Evolutionary conservation across 2,329 filamentous ascomycete species (phyloP).

Genomic region (Alternaria ventricosa): DNA sequence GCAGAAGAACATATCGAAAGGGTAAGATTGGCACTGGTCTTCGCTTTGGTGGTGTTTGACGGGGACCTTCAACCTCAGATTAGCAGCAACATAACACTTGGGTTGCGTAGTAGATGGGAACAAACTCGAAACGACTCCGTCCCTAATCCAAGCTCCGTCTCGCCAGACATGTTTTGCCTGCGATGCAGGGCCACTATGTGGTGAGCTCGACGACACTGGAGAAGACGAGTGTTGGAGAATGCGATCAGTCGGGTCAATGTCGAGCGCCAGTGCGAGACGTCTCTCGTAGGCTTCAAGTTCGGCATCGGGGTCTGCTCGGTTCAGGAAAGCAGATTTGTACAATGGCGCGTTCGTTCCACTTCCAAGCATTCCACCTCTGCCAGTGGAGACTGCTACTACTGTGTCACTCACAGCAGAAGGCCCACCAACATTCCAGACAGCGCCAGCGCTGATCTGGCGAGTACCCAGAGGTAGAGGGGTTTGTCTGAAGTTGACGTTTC

Average conservation of each 20-base stretch:
- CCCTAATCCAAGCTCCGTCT: slow-evolving; percentile 51
- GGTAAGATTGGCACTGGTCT: slow-evolving; percentile 70
- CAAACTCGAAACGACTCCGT: slow-evolving; percentile 43
- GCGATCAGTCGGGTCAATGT: slow-evolving; percentile 73
- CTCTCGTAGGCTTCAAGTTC: slow-evolving; percentile 73
- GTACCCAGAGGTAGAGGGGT: slow-evolving; percentile 23
- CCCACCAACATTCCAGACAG: slow-evolving; percentile 81
- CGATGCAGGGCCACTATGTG: background rate
- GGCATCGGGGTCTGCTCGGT: slow-evolving; percentile 60
- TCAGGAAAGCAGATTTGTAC: slow-evolving; percentile 64
- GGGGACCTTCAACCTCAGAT: slow-evolving; percentile 25
- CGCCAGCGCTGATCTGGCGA: slow-evolving; percentile 67
- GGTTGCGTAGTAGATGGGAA: slow-evolving; percentile 14
- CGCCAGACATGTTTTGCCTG: slow-evolving; percentile 45
- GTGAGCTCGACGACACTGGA: slow-evolving; percentile 13
- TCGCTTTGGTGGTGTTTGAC: slow-evolving; percentile 34
- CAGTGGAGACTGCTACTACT: slow-evolving; percentile 62
- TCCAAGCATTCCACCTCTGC: slow-evolving; percentile 68
- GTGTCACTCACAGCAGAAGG: slow-evolving; percentile 63
- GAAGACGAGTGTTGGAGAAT: slow-evolving; percentile 59
- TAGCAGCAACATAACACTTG: slow-evolving; percentile 2
- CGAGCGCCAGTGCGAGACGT: slow-evolving; percentile 78
- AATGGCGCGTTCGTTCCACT: slow-evolving; percentile 75
- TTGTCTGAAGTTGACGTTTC: slow-evolving; percentile 31
- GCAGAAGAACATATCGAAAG: slow-evolving; percentile 68